Conservation (phyloP, 257 asterid species). For the Solanum lignicaule region DNA sequence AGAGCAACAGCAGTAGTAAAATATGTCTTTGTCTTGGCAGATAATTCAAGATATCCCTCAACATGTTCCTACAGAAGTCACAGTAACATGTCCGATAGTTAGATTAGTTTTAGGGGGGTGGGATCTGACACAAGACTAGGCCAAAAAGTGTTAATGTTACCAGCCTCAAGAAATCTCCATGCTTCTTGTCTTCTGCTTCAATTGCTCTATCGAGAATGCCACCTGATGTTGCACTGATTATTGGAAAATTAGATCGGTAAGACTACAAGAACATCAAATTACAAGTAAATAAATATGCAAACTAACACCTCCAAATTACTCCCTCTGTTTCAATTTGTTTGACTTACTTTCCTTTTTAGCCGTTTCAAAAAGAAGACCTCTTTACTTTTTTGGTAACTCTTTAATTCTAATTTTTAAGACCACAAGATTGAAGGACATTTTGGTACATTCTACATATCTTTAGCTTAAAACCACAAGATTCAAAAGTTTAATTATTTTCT, state of each 20-base stretch:
- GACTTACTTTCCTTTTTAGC: background rate
- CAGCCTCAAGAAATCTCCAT: constrained; percentile 80
- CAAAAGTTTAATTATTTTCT: background rate
- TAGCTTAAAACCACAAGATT: background rate
- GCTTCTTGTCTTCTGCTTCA: constrained; percentile 80
- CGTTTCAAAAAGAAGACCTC: background rate
- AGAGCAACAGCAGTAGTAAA: constrained; percentile 67
- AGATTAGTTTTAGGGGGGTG: background rate
- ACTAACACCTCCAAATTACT: background rate
- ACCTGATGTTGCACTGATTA: constrained; percentile 68
- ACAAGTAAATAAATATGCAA: background rate
- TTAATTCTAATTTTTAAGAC: background rate
- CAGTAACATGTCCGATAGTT: background rate
- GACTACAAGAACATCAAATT: background rate
- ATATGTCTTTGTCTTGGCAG: constrained; percentile 77
- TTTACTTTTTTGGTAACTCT: background rate
- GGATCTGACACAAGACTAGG: background rate
- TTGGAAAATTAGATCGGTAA: background rate
- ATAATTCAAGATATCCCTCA: constrained; percentile 87
- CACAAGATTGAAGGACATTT: background rate
- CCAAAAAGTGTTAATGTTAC: constrained; percentile 15
- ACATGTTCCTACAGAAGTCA: constrained; percentile 52
- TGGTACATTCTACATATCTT: too few relatives aligned
- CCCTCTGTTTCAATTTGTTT: background rate
- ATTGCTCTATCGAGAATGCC: constrained; percentile 93